A percentile compares a stretch with the other conserved stretches of the same genome.
Conservation (phyloP, 352 stramenopile genomes). For the Pythium phragmitis region DNA sequence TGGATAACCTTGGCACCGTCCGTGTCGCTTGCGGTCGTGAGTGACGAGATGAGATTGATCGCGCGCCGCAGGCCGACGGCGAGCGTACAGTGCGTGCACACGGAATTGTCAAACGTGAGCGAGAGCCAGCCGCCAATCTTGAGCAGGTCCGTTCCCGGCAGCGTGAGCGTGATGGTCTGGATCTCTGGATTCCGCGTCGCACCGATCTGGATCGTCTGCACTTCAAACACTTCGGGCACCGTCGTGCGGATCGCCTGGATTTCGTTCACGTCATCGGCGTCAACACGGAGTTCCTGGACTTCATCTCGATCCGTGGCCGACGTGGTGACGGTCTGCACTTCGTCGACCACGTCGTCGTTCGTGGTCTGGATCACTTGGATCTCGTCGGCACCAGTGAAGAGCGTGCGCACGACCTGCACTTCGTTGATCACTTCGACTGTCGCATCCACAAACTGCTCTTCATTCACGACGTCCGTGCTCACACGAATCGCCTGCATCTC, state of each 20-base stretch:
- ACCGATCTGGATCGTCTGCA: slow-evolving; percentile 86
- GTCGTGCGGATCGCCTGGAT: slow-evolving; percentile 89
- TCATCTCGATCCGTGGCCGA: slow-evolving; percentile 91
- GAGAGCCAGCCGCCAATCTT: slow-evolving; percentile 46
- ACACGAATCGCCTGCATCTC: slow-evolving; percentile 91
- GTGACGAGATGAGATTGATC: slow-evolving; percentile 37
- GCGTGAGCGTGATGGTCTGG: slow-evolving; percentile 78
- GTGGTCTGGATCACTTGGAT: slow-evolving; percentile 85
- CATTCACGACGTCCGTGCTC: slow-evolving; percentile 80
- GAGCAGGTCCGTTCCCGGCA: slow-evolving; percentile 61
- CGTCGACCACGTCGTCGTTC: slow-evolving; percentile 70
- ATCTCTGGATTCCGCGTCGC: slow-evolving; percentile 69
- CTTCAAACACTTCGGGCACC: slow-evolving; percentile 72
- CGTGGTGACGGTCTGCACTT: slow-evolving; percentile 92
- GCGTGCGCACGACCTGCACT: slow-evolving; percentile 91
- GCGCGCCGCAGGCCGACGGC: slow-evolving; percentile 53
- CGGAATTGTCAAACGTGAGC: slow-evolving; percentile 60
- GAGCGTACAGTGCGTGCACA: slow-evolving; percentile 73
- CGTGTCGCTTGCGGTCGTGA: slow-evolving; percentile 26
- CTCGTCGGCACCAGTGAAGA: slow-evolving; percentile 84
- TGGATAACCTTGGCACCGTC: slow-evolving; percentile 28
- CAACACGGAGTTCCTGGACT: slow-evolving; percentile 82
- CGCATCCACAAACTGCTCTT: slow-evolving; percentile 93
- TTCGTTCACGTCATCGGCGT: slow-evolving; percentile 89
- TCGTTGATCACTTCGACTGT: slow-evolving; percentile 96